phyloP scores from a whole-genome alignment of 2,329 filamentous ascomycete species.

The Bipolaris bicolor region DNA sequence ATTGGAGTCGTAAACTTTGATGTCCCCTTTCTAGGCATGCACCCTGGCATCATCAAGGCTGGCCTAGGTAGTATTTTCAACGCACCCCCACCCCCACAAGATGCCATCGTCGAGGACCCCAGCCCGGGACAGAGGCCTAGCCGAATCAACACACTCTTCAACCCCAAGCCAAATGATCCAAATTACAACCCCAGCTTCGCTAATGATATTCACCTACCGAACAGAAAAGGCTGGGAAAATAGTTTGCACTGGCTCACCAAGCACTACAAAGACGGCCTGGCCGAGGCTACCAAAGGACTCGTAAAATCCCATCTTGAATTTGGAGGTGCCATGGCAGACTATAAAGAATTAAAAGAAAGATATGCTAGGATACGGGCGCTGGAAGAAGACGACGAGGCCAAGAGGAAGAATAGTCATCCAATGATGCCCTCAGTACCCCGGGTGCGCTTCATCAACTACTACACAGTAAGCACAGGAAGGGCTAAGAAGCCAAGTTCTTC shows the following conservation, averaged over 20 bases:
- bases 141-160: constrained; percentile 47
- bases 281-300: constrained; percentile 73
- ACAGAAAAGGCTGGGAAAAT: constrained; percentile 70
- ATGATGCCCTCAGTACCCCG: constrained; percentile 52
- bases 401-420: constrained; percentile 38
- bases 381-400: constrained; percentile 69
- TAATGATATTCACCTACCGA: constrained; percentile 74
- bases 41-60: constrained; percentile 84
- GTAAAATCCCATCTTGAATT: constrained; percentile 84
- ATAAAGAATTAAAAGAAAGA: constrained; percentile 69
- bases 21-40: constrained; percentile 84
- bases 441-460: constrained; percentile 87
- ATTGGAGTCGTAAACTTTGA: constrained; percentile 83
- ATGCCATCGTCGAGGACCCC: constrained; percentile 25
- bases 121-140: constrained; percentile 31
- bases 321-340: constrained; percentile 80
- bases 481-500: constrained; percentile 61
- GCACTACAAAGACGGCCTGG: constrained; percentile 72
- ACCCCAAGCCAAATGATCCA: constrained; percentile 56
- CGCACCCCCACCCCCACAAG: constrained; percentile 45
- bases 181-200: constrained; percentile 77
- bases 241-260: constrained; percentile 81
- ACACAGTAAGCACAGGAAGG: constrained; percentile 80
- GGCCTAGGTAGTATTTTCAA: constrained; percentile 80
- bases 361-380: constrained; percentile 73